A percentile compares a stretch with the other conserved stretches of the same genome.
Conservation (phyloP, 139 green algal genomes). For the Asterochloris sp. region DNA sequence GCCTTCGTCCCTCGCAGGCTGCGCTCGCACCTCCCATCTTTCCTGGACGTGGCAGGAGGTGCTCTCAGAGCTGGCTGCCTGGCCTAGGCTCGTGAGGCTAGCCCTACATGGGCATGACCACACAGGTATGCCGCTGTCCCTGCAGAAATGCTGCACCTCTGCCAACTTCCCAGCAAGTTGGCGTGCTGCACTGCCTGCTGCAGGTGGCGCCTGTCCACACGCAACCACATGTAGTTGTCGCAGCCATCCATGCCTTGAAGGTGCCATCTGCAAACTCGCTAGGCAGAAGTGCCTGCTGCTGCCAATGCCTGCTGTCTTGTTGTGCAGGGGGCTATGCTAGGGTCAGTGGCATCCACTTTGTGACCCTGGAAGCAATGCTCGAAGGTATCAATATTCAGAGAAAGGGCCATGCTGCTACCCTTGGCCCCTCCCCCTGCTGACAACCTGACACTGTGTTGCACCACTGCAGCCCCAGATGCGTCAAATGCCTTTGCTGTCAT, state of each 20-base stretch:
- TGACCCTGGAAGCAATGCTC: conserved; percentile 17
- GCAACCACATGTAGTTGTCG: too few species aligned
- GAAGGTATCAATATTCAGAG: neutral
- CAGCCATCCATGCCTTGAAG: too few species aligned
- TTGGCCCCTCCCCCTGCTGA: neutral
- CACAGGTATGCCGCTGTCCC: neutral
- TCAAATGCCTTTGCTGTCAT: conserved; percentile 10
- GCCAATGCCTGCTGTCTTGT: neutral
- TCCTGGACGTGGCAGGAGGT: conserved; percentile 55
- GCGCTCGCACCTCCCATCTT: conserved; percentile 40
- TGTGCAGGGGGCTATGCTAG: conserved; percentile 6
- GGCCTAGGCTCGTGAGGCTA: conserved; percentile 21
- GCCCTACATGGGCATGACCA: conserved; percentile 63
- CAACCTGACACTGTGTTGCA: neutral
- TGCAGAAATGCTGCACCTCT: too few species aligned
- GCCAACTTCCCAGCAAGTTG: too few species aligned
- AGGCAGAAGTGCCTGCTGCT: conserved; percentile 27
- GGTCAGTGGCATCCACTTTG: conserved; percentile 6
- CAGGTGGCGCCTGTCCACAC: too few species aligned
- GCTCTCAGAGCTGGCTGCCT: conserved; percentile 23
- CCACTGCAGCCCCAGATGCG: conserved; percentile 5
- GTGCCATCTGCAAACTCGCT: neutral
- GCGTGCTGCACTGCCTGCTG: too few species aligned
- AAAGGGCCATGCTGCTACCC: neutral
- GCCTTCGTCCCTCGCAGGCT: neutral